Base-by-base conservation (phyloP, 306 rosid species). In the Corylus americana region DNA sequence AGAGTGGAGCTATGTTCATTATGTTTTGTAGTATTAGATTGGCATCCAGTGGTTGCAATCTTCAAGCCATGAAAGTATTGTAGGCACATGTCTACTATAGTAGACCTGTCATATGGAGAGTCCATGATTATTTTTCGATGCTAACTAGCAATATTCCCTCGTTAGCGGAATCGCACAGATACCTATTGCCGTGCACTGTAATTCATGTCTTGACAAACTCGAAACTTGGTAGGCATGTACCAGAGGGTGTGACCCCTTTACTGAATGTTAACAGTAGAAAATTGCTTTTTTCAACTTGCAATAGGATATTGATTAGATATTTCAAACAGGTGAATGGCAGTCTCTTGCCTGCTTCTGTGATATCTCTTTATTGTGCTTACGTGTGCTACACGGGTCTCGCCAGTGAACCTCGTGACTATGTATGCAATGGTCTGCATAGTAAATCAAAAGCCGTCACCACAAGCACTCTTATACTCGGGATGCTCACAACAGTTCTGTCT, bases 261-360 rank as follows among this genome's bases (percentile, higher is more conserved):
- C 13, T 78, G 18, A 35, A 42, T 37, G 49, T 62, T 44, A n/a
- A 57, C 10, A 3, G 10, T 71, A n/a, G 54, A 25, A 59, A 10
- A 25, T 57, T 31, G 51, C 2, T 27, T 48, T 49, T 10, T 25
- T 58, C 63, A 25, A 66, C 27, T 29, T 72, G 74, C 70, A 14
- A 55, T 55, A 79, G 66, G 48, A 69, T 74, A 59, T 20, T 81
- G 80, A 37, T 59, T 67, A 67, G 71, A 68, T 51, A 62, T 83
- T 72, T 77, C 80, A 76, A 79, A 79, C 94, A 95, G 98, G 97
- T 95, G 75, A 95, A 90, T 50, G 99, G 99, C 54, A 95, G 99
- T 86, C 91, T 95, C 79, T 83, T 95, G 87, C 99, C 99, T 68
- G 97, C 99, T 42, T 86, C 99, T 69, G 98, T 95, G 87, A 90